Conservation (phyloP, 148 eudicot genomes). For the Tetragonia tetragonoides region DNA sequence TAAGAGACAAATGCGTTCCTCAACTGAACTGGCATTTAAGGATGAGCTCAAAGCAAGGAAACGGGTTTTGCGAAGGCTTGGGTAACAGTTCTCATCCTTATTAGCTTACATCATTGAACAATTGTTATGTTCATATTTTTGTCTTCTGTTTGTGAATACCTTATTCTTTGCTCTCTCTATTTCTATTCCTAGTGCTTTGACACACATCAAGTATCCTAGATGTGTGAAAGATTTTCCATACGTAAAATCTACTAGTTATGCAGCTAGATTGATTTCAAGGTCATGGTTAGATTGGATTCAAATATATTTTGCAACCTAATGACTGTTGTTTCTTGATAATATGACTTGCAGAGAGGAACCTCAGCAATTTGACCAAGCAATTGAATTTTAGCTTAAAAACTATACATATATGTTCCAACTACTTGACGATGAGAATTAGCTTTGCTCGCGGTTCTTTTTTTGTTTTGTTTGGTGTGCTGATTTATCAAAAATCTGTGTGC, state of each 20-base stretch:
- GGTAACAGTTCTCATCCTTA: constrained; percentile 45
- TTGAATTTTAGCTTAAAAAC: background rate
- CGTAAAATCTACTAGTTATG: background rate
- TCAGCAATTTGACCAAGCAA: background rate
- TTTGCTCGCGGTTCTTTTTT: too few relatives aligned
- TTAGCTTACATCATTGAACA: background rate
- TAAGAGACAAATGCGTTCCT: constrained; percentile 62
- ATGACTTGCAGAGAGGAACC: too few relatives aligned
- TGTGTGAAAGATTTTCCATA: background rate
- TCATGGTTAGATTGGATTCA: background rate
- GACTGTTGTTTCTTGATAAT: too few relatives aligned
- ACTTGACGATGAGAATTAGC: background rate
- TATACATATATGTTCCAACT: background rate
- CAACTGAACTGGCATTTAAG: constrained; percentile 80
- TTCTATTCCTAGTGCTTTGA: background rate
- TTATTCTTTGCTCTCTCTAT: background rate
- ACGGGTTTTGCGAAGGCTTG: constrained; percentile 81
- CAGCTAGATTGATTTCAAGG: background rate
- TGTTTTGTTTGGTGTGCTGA: too few relatives aligned
- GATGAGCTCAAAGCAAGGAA: constrained; percentile 96
- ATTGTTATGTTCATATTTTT: background rate
- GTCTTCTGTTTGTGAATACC: background rate
- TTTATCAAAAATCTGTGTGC: too few relatives aligned
- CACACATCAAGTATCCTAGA: background rate
- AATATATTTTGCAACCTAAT: background rate